A percentile compares a stretch with the other conserved stretches of the same genome.
Conservation (phyloP, 129 eudicot species). For the Deinandra increscens region DNA sequence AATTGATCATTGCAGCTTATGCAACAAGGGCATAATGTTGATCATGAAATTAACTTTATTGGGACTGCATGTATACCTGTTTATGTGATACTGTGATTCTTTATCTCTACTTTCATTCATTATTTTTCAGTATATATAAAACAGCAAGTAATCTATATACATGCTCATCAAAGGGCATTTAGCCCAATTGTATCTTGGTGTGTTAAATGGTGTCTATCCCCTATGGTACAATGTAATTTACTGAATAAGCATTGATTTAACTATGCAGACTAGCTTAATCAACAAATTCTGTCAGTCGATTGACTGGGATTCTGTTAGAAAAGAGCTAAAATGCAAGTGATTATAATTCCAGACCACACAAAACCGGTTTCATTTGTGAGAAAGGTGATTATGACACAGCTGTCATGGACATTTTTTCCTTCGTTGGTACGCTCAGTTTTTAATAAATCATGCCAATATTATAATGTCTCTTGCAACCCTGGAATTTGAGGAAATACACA, state of each 20-base stretch:
- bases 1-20: conserved; percentile 40
- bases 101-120: conserved; percentile 1
- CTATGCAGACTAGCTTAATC: conserved; percentile 52
- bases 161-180: too few species aligned
- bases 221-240: neutral
- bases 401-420: conserved; percentile 49
- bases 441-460: conserved; percentile 41
- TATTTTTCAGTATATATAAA: neutral
- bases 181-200: too few species aligned
- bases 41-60: conserved; percentile 32
- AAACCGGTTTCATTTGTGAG: conserved; percentile 48
- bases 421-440: conserved; percentile 43
- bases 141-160: too few species aligned
- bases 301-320: conserved; percentile 56
- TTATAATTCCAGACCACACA: conserved; percentile 45
- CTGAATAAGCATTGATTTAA: neutral
- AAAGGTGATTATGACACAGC: conserved; percentile 50
- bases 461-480: conserved; percentile 46
- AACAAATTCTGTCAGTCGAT: conserved; percentile 58
- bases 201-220: too few species aligned
- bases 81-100: conserved; percentile 51
- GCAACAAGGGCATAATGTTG: conserved; percentile 46
- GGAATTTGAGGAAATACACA: conserved; percentile 47
- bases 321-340: conserved; percentile 48
- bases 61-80: conserved; percentile 57